Conservation (phyloP, 352 stramenopile genomes). For the Globisporangium nodosum region DNA sequence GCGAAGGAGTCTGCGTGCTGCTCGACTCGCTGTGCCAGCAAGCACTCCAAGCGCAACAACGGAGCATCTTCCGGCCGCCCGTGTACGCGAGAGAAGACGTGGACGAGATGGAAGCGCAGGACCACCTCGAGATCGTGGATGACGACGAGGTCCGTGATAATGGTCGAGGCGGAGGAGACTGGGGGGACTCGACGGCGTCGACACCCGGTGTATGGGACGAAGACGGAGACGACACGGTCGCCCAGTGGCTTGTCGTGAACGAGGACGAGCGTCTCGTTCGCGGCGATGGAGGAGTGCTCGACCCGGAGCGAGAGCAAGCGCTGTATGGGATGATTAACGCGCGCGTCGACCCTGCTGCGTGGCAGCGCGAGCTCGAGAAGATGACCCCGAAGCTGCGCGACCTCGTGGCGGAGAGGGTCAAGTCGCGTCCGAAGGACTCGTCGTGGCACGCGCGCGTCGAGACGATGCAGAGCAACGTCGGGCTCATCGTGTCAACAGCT, state of each 20-base stretch:
- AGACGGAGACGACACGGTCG: constrained; percentile 28
- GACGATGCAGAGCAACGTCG: constrained; percentile 20
- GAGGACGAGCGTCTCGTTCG: constrained; percentile 15
- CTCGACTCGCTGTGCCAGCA: constrained; percentile 38
- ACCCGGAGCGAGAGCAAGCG: constrained; percentile 1
- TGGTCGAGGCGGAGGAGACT: constrained; percentile 1
- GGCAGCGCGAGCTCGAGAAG: constrained; percentile 28
- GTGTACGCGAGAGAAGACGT: constrained; percentile 34
- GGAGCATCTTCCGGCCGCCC: constrained; percentile 10
- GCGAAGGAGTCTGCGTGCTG: constrained; percentile 48
- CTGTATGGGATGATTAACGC: constrained; percentile 35
- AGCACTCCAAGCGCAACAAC: constrained; percentile 19
- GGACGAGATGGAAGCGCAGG: constrained; percentile 35
- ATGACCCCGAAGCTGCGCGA: constrained; percentile 32
- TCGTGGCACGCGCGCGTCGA: constrained; percentile 26
- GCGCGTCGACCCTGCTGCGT: constrained; percentile 30
- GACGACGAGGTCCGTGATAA: constrained; percentile 9
- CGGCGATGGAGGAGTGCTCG: not conserved
- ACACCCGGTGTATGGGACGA: constrained; percentile 9
- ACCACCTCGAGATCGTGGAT: constrained; percentile 35
- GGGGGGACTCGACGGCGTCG: constrained; percentile 31
- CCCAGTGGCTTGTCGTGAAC: constrained; percentile 37
- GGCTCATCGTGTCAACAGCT: constrained; percentile 12
- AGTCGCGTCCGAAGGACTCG: constrained; percentile 12
- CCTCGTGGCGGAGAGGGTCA: constrained; percentile 18